phyloP scores from a whole-genome alignment of 2,329 filamentous ascomycete species.

The Ceratocystis harringtonii region DNA sequence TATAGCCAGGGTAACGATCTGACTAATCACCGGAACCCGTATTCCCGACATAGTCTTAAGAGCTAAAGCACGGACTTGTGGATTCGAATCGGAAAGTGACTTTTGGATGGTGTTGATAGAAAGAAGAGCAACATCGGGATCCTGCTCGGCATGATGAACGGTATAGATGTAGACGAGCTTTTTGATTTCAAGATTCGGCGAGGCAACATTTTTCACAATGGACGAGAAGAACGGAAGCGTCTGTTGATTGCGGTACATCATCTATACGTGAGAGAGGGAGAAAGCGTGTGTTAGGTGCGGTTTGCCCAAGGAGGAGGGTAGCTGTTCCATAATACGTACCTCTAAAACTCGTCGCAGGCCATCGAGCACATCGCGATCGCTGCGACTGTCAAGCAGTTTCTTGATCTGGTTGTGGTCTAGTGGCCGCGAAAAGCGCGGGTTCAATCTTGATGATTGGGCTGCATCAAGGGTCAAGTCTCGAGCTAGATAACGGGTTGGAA shows the following conservation, averaged over 20 bases:
- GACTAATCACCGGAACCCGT: constrained; percentile 90
- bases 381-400: constrained; percentile 84
- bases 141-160: constrained; percentile 87
- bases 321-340: constrained; percentile 36
- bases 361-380: constrained; percentile 84
- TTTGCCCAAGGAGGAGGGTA: neutral
- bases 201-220: constrained; percentile 94
- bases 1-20: constrained; percentile 91
- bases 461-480: constrained; percentile 96
- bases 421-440: constrained; percentile 45
- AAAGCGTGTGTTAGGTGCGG: neutral
- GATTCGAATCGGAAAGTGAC: constrained; percentile 81
- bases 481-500: constrained; percentile 37
- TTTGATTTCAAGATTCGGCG: constrained; percentile 84
- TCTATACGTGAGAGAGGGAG: constrained; percentile 35
- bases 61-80: constrained; percentile 79
- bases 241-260: constrained; percentile 86
- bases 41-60: constrained; percentile 96
- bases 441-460: constrained; percentile 67
- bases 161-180: constrained; percentile 98
- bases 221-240: constrained; percentile 93
- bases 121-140: constrained; percentile 85
- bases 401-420: constrained; percentile 75
- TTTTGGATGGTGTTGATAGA: constrained; percentile 99
- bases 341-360: constrained; percentile 78